Evolutionary conservation across 139 green algal species (phyloP).

Genomic region (Desmodesmus armatus): DNA sequence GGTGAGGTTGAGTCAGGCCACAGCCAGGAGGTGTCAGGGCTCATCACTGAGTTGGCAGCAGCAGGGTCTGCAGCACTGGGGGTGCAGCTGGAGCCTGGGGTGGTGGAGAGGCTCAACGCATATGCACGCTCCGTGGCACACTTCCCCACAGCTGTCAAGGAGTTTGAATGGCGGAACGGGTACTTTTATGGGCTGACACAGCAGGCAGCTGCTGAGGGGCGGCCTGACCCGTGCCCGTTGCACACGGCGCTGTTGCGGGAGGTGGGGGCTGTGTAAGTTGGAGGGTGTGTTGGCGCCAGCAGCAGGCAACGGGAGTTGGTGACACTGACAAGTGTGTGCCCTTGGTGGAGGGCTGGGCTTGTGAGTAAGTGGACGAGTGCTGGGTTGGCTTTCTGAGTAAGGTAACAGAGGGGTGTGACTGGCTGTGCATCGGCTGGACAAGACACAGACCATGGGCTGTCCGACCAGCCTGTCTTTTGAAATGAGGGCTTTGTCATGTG

Average conservation of each 20-base stretch:
- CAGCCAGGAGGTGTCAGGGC: slow-evolving; percentile 68
- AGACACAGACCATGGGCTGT: too few relatives aligned
- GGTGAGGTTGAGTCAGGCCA: slow-evolving; percentile 89
- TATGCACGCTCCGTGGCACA: slow-evolving; percentile 94
- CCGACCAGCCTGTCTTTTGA: too few relatives aligned
- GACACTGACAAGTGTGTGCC: too few relatives aligned
- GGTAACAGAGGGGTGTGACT: too few relatives aligned
- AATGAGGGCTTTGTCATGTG: too few relatives aligned
- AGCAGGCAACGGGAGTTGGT: too few relatives aligned
- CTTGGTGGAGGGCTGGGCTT: too few relatives aligned
- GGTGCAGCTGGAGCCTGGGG: slow-evolving; percentile 68
- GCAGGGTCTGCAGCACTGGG: slow-evolving; percentile 75
- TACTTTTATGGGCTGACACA: slow-evolving; percentile 90
- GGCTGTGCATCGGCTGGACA: too few relatives aligned
- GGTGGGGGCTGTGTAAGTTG: slow-evolving; percentile 19
- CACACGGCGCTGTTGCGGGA: slow-evolving; percentile 90
- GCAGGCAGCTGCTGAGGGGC: slow-evolving; percentile 62
- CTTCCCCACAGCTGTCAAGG: slow-evolving; percentile 98
- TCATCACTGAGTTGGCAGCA: slow-evolving; percentile 91
- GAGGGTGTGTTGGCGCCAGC: too few relatives aligned
- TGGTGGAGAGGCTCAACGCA: slow-evolving; percentile 84
- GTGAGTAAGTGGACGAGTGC: too few relatives aligned
- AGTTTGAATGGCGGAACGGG: slow-evolving; percentile 98
- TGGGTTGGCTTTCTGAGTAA: too few relatives aligned
- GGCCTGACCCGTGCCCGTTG: slow-evolving; percentile 89